Evolutionary conservation across 192 early-diverging fungal species (phyloP).

Genomic region (Gigaspora rosea): DNA sequence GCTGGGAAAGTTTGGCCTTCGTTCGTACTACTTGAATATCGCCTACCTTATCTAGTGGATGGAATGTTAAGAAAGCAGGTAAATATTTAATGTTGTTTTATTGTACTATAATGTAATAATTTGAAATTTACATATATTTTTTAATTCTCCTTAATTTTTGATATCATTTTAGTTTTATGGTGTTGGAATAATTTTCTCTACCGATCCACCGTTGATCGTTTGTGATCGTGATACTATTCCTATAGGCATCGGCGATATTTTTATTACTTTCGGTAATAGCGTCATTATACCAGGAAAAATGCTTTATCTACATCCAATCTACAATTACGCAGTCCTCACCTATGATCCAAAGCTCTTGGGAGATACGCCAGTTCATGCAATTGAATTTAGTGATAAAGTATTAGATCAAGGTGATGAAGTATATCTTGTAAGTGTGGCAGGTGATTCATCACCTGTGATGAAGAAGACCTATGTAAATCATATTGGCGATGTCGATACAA

Average conservation of each 20-base stretch:
- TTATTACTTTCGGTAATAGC: constrained; percentile 82
- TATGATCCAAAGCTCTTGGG: constrained; percentile 80
- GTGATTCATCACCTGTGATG: constrained; percentile 55
- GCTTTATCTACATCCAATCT: constrained; percentile 81
- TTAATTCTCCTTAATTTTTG: too few relatives aligned
- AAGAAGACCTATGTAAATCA: constrained; percentile 63
- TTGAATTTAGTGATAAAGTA: constrained; percentile 57
- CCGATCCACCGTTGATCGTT: constrained; percentile 76
- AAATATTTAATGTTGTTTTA: background rate
- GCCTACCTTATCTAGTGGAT: constrained; percentile 78
- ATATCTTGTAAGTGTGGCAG: constrained; percentile 57
- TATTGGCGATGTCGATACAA: constrained; percentile 65
- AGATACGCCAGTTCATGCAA: constrained; percentile 67
- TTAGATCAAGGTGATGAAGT: constrained; percentile 67
- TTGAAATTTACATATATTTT: too few relatives aligned
- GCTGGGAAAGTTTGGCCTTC: constrained; percentile 78
- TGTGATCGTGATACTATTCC: constrained; percentile 82
- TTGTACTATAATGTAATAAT: too few relatives aligned
- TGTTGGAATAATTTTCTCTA: constrained; percentile 79
- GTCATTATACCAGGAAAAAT: constrained; percentile 86
- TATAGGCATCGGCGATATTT: constrained; percentile 75
- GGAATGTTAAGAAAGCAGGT: constrained; percentile 69
- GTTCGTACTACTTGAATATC: constrained; percentile 79
- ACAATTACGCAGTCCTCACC: constrained; percentile 83
- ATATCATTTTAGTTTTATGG: constrained; percentile 51